Conservation (phyloP, 75 land plant genomes). For the Cryptomeria japonica region DNA sequence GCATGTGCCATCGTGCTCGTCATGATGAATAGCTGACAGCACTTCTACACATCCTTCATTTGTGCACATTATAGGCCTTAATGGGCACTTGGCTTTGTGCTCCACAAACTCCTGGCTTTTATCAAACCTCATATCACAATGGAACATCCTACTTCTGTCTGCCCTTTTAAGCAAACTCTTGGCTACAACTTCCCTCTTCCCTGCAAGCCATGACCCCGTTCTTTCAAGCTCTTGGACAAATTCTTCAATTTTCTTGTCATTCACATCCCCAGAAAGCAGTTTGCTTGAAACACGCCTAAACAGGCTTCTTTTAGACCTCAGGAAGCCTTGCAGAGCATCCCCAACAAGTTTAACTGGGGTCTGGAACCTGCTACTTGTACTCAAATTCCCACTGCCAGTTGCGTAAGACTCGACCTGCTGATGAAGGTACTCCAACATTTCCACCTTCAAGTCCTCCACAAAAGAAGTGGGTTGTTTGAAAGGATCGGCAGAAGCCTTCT, state of each 20-base stretch:
- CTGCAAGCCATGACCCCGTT: constrained; percentile 12
- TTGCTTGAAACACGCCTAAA: constrained; percentile 28
- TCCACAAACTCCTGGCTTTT: constrained; percentile 14
- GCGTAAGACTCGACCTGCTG: constrained; percentile 27
- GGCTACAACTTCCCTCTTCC: constrained; percentile 16
- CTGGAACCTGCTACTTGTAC: background rate
- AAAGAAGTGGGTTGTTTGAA: constrained; percentile 36
- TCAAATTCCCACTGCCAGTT: constrained; percentile 12
- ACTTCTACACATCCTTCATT: constrained; percentile 20
- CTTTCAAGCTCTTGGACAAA: constrained; percentile 19
- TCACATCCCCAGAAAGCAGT: constrained; percentile 4
- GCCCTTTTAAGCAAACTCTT: constrained; percentile 11
- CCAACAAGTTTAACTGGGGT: constrained; percentile 13
- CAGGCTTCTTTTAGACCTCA: constrained; percentile 19
- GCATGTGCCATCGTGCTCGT: constrained; percentile 21
- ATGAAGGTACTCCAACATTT: constrained; percentile 33
- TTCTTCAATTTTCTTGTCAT: constrained; percentile 14
- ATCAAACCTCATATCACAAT: constrained; percentile 19
- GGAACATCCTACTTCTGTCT: constrained; percentile 9
- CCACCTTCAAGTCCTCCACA: constrained; percentile 30
- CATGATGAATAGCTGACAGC: constrained; percentile 11
- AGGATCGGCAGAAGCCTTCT: constrained; percentile 44
- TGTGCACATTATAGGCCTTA: constrained; percentile 17
- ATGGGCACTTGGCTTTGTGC: constrained; percentile 24
- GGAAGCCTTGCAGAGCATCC: constrained; percentile 14